A percentile compares a stretch with the other conserved stretches of the same genome.
These are phyloP conservation scores for Xylariaceae sp. DNA, from an alignment of 2,329 filamentous ascomycete genomes.

Conservation along the genomic window DNA sequence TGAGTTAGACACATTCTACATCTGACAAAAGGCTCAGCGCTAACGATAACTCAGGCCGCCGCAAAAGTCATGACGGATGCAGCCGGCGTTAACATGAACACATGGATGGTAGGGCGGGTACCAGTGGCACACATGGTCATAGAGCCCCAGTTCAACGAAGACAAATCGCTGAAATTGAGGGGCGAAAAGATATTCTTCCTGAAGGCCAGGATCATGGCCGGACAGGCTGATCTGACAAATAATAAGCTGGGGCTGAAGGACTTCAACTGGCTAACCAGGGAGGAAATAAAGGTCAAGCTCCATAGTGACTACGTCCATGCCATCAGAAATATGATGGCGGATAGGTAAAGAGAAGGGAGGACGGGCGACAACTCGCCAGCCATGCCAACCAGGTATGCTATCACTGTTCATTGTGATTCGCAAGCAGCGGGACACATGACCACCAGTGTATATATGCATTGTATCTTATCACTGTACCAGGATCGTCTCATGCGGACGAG, in stretches of 20 bases:
- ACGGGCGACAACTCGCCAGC: not conserved
- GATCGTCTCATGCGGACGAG: slow-evolving; percentile 7
- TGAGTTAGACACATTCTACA: slow-evolving; percentile 41
- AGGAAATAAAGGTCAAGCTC: slow-evolving; percentile 71
- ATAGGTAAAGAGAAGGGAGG: slow-evolving; percentile 48
- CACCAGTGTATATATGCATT: slow-evolving; percentile 25
- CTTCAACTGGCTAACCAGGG: slow-evolving; percentile 88
- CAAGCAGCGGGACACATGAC: slow-evolving; percentile 4
- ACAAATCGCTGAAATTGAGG: slow-evolving; percentile 39
- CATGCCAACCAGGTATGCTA: slow-evolving; percentile 4
- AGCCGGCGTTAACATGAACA: slow-evolving; percentile 95
- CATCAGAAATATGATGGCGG: slow-evolving; percentile 77
- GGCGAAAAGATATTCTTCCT: slow-evolving; percentile 92
- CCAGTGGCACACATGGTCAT: slow-evolving; percentile 75
- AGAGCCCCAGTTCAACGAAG: slow-evolving; percentile 43
- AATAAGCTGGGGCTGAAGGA: slow-evolving; percentile 71
- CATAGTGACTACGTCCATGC: slow-evolving; percentile 63
- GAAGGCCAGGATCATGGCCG: slow-evolving; percentile 93
- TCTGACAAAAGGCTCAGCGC: not conserved
- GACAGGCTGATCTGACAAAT: slow-evolving; percentile 73
- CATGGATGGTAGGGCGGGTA: slow-evolving; percentile 88
- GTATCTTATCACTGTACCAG: slow-evolving; percentile 25
- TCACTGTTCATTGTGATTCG: slow-evolving; percentile 7
- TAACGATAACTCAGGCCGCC: slow-evolving; percentile 58
- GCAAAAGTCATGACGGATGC: slow-evolving; percentile 70